Conservation (phyloP, 139 green algal genomes). For the Chlorella sorokiniana region DNA sequence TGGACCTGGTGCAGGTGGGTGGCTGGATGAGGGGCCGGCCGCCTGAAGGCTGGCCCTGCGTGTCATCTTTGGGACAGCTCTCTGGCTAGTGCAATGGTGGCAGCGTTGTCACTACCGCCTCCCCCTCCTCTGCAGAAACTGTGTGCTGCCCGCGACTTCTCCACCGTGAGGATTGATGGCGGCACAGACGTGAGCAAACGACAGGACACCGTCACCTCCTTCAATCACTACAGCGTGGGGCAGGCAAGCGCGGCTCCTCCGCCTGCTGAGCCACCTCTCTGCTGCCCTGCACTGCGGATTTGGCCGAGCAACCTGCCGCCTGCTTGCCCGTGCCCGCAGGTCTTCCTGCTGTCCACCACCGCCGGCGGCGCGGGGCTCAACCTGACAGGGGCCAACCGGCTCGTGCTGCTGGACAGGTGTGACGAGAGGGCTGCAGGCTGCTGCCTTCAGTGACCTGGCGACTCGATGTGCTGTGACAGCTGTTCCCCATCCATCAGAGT, state of each 20-base stretch:
- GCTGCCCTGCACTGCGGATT: not conserved
- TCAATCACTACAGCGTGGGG: conserved; percentile 69
- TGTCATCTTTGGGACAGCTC: not conserved
- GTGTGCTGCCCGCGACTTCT: conserved; percentile 24
- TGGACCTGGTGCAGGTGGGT: conserved; percentile 66
- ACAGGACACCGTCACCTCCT: conserved; percentile 76
- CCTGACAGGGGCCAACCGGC: conserved; percentile 78
- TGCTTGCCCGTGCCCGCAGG: conserved; percentile 38
- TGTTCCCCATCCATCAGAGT: not conserved
- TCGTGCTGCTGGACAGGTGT: conserved; percentile 70
- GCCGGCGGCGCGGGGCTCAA: conserved; percentile 92
- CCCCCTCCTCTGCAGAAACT: not conserved
- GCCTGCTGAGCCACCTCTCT: not conserved
- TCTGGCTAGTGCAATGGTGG: not conserved
- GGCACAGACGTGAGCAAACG: conserved; percentile 60
- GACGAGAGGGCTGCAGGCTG: too few species aligned
- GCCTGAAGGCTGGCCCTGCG: not conserved
- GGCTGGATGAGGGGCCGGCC: not conserved
- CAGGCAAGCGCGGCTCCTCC: conserved; percentile 40
- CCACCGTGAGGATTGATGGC: conserved; percentile 77
- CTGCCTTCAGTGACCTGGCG: not conserved
- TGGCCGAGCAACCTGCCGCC: not conserved
- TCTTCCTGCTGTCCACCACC: conserved; percentile 86
- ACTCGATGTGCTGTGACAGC: too few species aligned
- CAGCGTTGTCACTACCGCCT: not conserved